A percentile compares a stretch with the other conserved stretches of the same genome.
These are phyloP conservation scores for Eruca vesicaria DNA, from an alignment of 441 rosid genomes.

Conservation along the genomic window DNA sequence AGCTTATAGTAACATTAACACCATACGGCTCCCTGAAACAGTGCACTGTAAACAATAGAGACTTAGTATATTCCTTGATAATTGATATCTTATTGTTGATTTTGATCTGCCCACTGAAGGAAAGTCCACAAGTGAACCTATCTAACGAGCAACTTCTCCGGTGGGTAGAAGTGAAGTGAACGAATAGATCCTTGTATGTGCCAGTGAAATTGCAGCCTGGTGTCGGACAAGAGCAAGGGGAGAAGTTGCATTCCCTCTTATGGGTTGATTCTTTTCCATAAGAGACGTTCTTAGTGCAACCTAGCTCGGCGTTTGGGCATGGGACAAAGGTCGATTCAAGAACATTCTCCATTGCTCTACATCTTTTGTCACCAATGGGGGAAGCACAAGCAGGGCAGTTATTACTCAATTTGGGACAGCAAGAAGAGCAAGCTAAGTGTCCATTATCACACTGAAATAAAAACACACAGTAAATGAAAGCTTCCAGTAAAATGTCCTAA, in stretches of 20 bases:
- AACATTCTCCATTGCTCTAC: neutral
- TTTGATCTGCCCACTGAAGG: constrained; percentile 5
- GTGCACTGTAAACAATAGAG: neutral
- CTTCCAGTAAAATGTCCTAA: too few species aligned
- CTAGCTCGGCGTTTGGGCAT: neutral
- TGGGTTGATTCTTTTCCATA: neutral
- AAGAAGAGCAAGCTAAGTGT: too few species aligned
- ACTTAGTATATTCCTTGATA: neutral
- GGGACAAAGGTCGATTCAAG: neutral
- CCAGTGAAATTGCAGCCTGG: neutral
- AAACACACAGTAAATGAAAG: too few species aligned
- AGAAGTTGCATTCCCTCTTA: neutral
- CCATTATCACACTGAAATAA: too few species aligned
- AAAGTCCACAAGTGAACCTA: neutral
- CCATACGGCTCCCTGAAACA: constrained; percentile 7
- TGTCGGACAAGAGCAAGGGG: neutral
- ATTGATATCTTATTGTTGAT: neutral
- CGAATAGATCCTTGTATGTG: neutral
- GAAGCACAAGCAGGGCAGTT: neutral
- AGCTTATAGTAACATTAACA: constrained; percentile 10
- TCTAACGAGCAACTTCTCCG: neutral
- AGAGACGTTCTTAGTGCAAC: neutral
- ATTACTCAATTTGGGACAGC: too few species aligned
- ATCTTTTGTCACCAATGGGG: neutral
- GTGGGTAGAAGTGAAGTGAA: neutral